Conservation (phyloP, 208 protist species). For the Trypanosoma cruzi region DNA sequence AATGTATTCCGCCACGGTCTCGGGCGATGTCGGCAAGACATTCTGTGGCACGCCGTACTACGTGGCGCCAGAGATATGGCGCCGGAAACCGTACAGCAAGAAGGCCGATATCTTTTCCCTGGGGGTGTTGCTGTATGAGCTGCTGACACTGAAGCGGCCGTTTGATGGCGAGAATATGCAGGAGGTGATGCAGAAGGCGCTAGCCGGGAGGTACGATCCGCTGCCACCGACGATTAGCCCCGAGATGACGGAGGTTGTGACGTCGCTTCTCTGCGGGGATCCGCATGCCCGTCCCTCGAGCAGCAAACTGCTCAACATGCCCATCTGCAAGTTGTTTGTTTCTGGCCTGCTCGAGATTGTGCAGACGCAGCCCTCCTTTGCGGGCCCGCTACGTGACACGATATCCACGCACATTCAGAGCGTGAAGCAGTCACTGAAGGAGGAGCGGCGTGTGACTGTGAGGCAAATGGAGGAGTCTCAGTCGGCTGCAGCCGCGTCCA, state of each 20-base stretch:
- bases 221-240: neutral
- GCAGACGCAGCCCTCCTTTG: neutral
- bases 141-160: constrained; percentile 83
- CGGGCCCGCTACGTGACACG: neutral
- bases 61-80: constrained; percentile 67
- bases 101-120: constrained; percentile 73
- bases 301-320: neutral
- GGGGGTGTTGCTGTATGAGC: constrained; percentile 75
- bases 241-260: constrained; percentile 1
- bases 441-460: neutral
- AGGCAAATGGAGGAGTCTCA: neutral
- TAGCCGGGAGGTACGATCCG: constrained; percentile 52
- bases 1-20: constrained; percentile 30
- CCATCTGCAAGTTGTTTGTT: neutral
- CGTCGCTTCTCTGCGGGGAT: neutral
- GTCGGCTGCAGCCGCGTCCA: neutral
- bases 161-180: constrained; percentile 81
- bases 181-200: constrained; percentile 78
- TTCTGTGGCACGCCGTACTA: constrained; percentile 67
- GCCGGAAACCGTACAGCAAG: constrained; percentile 60
- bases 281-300: neutral
- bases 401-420: neutral
- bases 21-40: constrained; percentile 25
- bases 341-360: neutral
- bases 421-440: neutral